Evolutionary conservation across 768 basidiomycete species (phyloP).

Genomic region (Lactifluus subvellereus): DNA sequence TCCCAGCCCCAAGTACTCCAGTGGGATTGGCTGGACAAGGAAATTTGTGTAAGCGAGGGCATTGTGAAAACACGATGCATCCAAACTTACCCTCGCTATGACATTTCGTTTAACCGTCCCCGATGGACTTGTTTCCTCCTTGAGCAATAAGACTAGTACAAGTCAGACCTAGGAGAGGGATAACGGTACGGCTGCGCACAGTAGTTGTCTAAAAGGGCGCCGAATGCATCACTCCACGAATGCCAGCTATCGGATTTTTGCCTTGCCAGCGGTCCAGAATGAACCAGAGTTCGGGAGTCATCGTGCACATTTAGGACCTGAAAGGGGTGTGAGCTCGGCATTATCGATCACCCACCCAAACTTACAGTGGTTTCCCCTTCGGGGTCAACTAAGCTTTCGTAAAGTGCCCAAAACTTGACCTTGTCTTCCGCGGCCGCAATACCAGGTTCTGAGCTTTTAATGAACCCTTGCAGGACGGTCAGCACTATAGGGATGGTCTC

Average conservation of each 20-base stretch:
- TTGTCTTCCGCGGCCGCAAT: constrained; percentile 88
- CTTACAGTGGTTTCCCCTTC: constrained; percentile 79
- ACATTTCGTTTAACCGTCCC: constrained; percentile 47
- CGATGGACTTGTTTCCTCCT: constrained; percentile 51
- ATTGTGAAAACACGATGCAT: neutral
- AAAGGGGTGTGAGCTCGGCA: constrained; percentile 11
- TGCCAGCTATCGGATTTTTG: constrained; percentile 60
- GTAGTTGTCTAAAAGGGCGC: constrained; percentile 71
- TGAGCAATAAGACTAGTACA: constrained; percentile 53
- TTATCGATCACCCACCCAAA: neutral
- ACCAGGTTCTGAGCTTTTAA: constrained; percentile 85
- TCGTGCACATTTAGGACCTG: constrained; percentile 82
- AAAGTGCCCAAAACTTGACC: constrained; percentile 80
- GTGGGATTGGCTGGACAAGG: constrained; percentile 61
- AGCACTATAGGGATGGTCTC: constrained; percentile 72
- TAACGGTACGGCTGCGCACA: constrained; percentile 39
- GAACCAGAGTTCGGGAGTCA: constrained; percentile 64
- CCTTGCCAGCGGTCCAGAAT: constrained; percentile 57
- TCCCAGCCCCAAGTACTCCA: constrained; percentile 71
- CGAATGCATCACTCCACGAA: constrained; percentile 64
- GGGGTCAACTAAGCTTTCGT: constrained; percentile 67
- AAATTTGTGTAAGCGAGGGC: constrained; percentile 11
- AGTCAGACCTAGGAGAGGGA: constrained; percentile 4
- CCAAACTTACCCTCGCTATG: constrained; percentile 54
- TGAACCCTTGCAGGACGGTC: constrained; percentile 58